Conservation (phyloP, 2,329 filamentous ascomycete genomes). For the Alternaria consortialis region DNA sequence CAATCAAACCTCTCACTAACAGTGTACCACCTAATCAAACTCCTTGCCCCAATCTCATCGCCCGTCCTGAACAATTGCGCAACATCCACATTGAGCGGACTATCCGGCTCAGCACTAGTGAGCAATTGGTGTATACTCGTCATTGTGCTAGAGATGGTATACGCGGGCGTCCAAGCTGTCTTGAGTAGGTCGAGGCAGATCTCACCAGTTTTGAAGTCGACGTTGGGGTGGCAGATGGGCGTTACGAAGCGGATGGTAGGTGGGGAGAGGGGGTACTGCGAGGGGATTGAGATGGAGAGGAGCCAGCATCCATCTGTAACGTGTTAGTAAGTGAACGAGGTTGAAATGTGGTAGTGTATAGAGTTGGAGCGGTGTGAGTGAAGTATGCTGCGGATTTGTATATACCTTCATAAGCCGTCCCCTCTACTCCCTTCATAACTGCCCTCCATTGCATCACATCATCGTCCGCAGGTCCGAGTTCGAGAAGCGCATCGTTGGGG, state of each 20-base stretch:
- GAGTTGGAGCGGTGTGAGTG: background rate
- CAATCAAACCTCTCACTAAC: constrained; percentile 59
- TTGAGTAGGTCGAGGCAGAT: constrained; percentile 91
- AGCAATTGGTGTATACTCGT: constrained; percentile 77
- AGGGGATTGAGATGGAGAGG: constrained; percentile 77
- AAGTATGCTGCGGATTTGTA: background rate
- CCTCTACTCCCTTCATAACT: constrained; percentile 66
- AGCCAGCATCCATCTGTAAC: constrained; percentile 78
- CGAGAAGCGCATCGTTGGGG: constrained; percentile 65
- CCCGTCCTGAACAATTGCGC: constrained; percentile 74
- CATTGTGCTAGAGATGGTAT: constrained; percentile 79
- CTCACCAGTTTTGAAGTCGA: constrained; percentile 72
- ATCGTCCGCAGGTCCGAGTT: constrained; percentile 66
- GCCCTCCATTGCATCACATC: constrained; percentile 69
- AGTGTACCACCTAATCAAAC: constrained; percentile 77
- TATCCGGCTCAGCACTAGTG: constrained; percentile 73
- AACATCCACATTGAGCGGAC: constrained; percentile 80
- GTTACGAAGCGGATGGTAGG: constrained; percentile 82
- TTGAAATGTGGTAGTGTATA: too few species aligned
- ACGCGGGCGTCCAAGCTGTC: constrained; percentile 81
- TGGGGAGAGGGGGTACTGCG: constrained; percentile 79
- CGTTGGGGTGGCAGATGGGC: constrained; percentile 54
- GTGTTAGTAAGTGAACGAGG: constrained; percentile 6
- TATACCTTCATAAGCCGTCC: constrained; percentile 68
- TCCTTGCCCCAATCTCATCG: constrained; percentile 72